These are phyloP conservation scores for Monosporascus cannonballus DNA, from an alignment of 2,329 filamentous ascomycete species.

Conservation along the genomic window DNA sequence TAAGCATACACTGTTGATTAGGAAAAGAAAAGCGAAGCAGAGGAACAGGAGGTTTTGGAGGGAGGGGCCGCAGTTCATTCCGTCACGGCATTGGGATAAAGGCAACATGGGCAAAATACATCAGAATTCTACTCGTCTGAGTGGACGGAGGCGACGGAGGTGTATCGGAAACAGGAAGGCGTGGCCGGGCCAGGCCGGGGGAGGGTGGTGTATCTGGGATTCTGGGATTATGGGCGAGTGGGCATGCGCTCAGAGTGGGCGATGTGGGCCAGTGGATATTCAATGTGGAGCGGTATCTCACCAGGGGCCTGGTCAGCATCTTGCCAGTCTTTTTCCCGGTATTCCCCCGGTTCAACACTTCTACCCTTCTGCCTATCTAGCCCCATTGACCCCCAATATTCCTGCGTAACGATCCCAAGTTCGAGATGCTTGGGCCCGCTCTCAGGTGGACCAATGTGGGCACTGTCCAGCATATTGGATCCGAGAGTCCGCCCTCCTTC, in stretches of 20 bases:
- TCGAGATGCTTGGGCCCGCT: neutral
- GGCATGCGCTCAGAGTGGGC: neutral
- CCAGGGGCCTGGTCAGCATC: neutral
- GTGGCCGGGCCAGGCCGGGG: neutral
- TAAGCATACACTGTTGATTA: neutral
- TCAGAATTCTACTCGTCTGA: neutral
- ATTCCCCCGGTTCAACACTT: neutral
- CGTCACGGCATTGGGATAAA: neutral
- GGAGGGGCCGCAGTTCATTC: neutral
- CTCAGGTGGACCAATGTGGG: neutral
- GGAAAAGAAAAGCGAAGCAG: neutral
- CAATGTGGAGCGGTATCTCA: neutral
- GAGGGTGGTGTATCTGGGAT: no score
- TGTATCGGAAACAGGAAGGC: neutral
- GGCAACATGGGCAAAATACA: neutral
- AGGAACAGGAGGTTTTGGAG: neutral
- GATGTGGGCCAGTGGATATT: neutral
- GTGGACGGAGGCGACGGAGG: neutral
- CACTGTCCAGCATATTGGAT: neutral
- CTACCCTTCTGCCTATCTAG: neutral
- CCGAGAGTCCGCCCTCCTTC: neutral
- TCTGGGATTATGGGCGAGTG: no score
- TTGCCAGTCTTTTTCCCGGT: neutral
- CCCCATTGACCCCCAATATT: neutral
- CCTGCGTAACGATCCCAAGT: neutral